phyloP scores from a whole-genome alignment of 306 rosid genomes.

The Chamaecrista fasciculata region DNA sequence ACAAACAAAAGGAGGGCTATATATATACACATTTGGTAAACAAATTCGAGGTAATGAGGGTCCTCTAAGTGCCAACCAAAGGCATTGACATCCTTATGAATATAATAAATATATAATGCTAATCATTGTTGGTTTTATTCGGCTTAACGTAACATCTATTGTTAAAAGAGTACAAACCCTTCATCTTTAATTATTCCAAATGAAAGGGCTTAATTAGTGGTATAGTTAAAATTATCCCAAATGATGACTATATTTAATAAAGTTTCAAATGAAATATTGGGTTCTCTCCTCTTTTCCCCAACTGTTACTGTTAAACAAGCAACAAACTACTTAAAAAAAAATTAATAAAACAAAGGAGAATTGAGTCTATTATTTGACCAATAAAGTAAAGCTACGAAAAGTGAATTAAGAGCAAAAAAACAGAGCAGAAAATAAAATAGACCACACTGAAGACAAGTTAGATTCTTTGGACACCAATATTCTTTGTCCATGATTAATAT shows the following conservation, averaged over 20 bases:
- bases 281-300: background rate
- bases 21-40: too few species aligned
- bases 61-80: background rate
- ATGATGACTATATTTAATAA: background rate
- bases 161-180: too few species aligned
- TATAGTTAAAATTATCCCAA: too few species aligned
- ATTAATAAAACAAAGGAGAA: constrained; percentile 17
- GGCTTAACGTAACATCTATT: too few species aligned
- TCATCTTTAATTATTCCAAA: too few species aligned
- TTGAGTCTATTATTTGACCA: constrained; percentile 37
- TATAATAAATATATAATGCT: constrained; percentile 19
- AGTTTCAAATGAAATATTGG: constrained; percentile 32
- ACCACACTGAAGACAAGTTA: constrained; percentile 36
- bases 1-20: too few species aligned
- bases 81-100: background rate
- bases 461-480: constrained; percentile 37
- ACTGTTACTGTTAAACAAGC: constrained; percentile 9
- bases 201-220: too few species aligned
- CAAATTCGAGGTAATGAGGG: too few species aligned
- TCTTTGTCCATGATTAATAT: constrained; percentile 21
- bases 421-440: constrained; percentile 20
- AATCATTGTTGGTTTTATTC: background rate
- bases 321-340: constrained; percentile 8
- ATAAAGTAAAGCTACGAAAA: constrained; percentile 42
- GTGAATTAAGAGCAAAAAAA: constrained; percentile 34